phyloP scores from a whole-genome alignment of 2,329 filamentous ascomycete genomes.

The Paecilomyces dactylethromorphus region DNA sequence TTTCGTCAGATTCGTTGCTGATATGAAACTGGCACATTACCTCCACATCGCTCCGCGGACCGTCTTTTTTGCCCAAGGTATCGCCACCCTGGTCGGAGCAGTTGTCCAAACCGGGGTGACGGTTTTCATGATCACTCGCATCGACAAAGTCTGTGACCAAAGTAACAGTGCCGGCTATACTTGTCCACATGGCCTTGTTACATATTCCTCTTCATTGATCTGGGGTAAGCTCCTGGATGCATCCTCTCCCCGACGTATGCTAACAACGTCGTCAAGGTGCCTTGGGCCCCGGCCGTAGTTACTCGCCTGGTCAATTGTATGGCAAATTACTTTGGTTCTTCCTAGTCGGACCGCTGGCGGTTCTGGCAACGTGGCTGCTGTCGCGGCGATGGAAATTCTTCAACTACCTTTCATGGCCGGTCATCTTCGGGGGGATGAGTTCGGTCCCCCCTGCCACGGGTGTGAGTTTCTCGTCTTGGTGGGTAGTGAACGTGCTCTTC shows the following conservation, averaged over 20 bases:
- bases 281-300: slow-evolving; percentile 63
- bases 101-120: slow-evolving; percentile 46
- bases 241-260: background rate
- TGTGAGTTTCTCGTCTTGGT: slow-evolving; percentile 66
- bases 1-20: slow-evolving; percentile 54
- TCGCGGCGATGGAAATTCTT: slow-evolving; percentile 55
- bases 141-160: slow-evolving; percentile 45
- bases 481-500: slow-evolving; percentile 42
- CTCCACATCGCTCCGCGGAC: slow-evolving; percentile 41
- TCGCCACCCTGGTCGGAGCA: slow-evolving; percentile 44
- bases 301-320: slow-evolving; percentile 57
- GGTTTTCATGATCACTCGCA: slow-evolving; percentile 43
- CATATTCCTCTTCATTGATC: slow-evolving; percentile 64
- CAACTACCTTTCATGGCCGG: slow-evolving; percentile 61
- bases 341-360: slow-evolving; percentile 58
- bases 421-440: slow-evolving; percentile 61
- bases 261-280: slow-evolving; percentile 31
- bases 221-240: slow-evolving; percentile 46
- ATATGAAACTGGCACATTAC: slow-evolving; percentile 57
- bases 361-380: slow-evolving; percentile 54
- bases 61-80: slow-evolving; percentile 46
- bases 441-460: slow-evolving; percentile 62
- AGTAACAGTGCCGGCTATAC: slow-evolving; percentile 54
- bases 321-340: slow-evolving; percentile 63
- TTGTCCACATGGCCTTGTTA: slow-evolving; percentile 52